phyloP scores from a whole-genome alignment of 225 moss, liverwort and hornwort genomes.

The Sphagnum contortum region DNA sequence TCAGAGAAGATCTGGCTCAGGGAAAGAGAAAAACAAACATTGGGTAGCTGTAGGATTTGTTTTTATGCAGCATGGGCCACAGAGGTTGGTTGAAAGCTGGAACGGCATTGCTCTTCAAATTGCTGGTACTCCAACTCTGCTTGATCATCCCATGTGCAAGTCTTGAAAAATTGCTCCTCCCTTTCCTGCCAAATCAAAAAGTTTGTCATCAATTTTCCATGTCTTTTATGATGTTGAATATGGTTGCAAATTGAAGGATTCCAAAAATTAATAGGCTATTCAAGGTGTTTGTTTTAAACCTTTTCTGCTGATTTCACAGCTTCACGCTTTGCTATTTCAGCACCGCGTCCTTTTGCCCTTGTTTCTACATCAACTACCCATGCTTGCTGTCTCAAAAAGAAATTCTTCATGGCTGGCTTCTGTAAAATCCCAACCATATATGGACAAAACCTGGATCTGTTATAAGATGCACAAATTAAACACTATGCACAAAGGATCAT shows the following conservation, averaged over 20 bases:
- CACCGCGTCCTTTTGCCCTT: conserved; percentile 50
- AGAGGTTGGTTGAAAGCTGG: conserved; percentile 10
- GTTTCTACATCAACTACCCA: conserved; percentile 70
- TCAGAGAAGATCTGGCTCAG: too few species aligned
- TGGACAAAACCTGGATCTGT: neutral
- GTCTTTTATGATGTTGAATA: neutral
- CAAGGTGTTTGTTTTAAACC: conserved; percentile 6
- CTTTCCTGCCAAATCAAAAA: conserved; percentile 30
- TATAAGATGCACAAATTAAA: neutral
- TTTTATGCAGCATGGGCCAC: too few species aligned
- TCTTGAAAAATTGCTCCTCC: conserved; percentile 52
- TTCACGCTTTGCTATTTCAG: conserved; percentile 20
- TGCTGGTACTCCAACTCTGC: conserved; percentile 49
- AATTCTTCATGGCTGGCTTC: conserved; percentile 78
- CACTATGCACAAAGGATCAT: neutral
- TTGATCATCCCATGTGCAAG: conserved; percentile 61
- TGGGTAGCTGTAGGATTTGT: too few species aligned
- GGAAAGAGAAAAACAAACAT: too few species aligned
- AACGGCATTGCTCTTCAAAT: conserved; percentile 54
- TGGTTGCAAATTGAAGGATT: too few species aligned
- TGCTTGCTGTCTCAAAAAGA: conserved; percentile 68
- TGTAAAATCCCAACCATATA: neutral
- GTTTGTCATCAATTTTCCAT: too few species aligned
- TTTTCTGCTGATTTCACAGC: conserved; percentile 22
- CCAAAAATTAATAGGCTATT: too few species aligned